Conservation (phyloP, 1,284 basidiomycete species). For the Ustilago lituana region DNA sequence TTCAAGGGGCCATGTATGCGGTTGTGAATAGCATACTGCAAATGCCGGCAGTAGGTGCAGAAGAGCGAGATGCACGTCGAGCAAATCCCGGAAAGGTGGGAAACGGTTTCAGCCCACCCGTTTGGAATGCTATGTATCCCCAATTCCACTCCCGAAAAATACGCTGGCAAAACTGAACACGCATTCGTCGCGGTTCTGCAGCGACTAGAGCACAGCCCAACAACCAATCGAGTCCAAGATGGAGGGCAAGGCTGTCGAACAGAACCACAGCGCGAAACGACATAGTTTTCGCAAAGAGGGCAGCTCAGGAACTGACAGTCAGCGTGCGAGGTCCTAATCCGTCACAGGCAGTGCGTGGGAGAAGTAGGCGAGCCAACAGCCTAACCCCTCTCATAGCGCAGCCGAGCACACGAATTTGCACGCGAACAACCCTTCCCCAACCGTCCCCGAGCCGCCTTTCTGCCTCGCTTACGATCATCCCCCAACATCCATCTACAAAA, state of each 20-base stretch:
- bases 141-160: not conserved
- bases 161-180: not conserved
- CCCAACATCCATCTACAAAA: too few species aligned
- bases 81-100: not conserved
- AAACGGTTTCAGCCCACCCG: not conserved
- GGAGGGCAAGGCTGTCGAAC: not conserved
- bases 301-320: constrained; percentile 6
- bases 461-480: too few species aligned
- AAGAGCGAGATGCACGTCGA: not conserved
- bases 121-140: not conserved
- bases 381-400: constrained; percentile 10
- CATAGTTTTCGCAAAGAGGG: too few species aligned
- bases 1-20: too few species aligned
- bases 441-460: too few species aligned
- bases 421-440: not conserved
- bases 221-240: too few species aligned
- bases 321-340: too few species aligned
- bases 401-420: constrained; percentile 12
- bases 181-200: too few species aligned
- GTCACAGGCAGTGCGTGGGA: too few species aligned
- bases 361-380: constrained; percentile 2
- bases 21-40: not conserved
- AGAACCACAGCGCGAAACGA: not conserved
- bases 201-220: too few species aligned
- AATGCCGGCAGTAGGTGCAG: not conserved